Base-by-base conservation (phyloP, 495 filamentous ascomycete genomes). In the Penicillium manginii region DNA sequence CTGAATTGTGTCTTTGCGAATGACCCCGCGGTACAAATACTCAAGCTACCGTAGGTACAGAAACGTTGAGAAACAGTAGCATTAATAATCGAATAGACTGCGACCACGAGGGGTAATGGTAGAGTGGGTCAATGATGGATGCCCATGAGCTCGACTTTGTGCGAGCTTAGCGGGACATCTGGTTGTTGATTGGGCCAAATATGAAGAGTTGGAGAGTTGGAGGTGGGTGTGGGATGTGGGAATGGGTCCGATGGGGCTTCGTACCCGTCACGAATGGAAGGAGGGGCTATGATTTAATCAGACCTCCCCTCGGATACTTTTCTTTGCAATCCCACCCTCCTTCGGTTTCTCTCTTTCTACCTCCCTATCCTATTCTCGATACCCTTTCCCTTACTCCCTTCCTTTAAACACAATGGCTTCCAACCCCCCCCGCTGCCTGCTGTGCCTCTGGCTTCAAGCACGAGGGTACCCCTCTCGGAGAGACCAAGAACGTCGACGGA, bases 371-470 rank as follows among this genome's bases (percentile, higher is more conserved):
- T 19, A 26, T 53, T 17, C 39, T 47, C 11, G 21, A 32, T 37
- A 26, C 23, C 23, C 26, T 0, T 52, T 47, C 31, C 15, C 32
- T 2, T 43, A 47, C 18, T 15, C 3, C 19, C 8, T 11, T 11
- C 19, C 23, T 35, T 19, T 15, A 55, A 26, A 57, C 17, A 77
- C 54, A 43, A 87, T 87, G 84, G 81, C 84, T 19, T 86, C 84
- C 21, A 76, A 85, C 65, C 76, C 81, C 23, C 26, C 84, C 84
- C 33, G 77, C 69, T 59, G 66, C 74, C 52, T 87, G 84, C 76
- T 87, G 84, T 61, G 78, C 78, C 59, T 64, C 79, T 63, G 84
- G 83, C 66, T 77, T 80, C 73, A 78, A 72, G 67, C 78, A 80
- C 53, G 73, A 79, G 65, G 78, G 78, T 48, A 72, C 60, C 52